Evolutionary conservation across 345 rosid genomes (phyloP).

Genomic region (Pistacia integerrima): DNA sequence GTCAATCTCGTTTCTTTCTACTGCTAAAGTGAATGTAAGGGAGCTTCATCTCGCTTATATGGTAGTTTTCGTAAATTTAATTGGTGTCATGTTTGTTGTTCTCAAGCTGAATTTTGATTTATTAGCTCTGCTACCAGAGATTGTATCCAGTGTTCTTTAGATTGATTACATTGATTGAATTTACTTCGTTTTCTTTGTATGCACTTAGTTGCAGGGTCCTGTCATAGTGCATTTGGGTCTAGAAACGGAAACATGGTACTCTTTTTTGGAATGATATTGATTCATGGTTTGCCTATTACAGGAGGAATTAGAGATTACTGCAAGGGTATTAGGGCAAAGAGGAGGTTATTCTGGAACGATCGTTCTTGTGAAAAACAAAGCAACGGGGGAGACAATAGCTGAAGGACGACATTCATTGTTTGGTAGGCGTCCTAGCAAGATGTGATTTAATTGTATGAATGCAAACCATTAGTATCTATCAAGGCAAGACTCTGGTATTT

Average conservation of each 20-base stretch:
- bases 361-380: conserved; percentile 69
- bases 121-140: no score
- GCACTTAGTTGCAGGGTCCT: background rate
- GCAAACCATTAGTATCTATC: background rate
- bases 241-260: background rate
- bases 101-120: no score
- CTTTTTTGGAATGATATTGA: conserved; percentile 7
- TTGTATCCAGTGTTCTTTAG: background rate
- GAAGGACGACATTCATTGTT: conserved; percentile 95
- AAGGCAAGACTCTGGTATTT: background rate
- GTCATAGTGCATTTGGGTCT: background rate
- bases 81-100: no score
- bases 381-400: conserved; percentile 76
- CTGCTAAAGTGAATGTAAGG: conserved; percentile 66
- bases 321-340: conserved; percentile 65
- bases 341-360: conserved; percentile 73
- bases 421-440: conserved; percentile 65
- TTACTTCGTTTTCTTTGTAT: background rate
- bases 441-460: conserved; percentile 34
- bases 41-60: background rate
- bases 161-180: background rate
- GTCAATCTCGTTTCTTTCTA: conserved; percentile 74
- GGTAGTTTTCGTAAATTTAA: no score
- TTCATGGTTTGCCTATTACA: conserved; percentile 28
- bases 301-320: conserved; percentile 84